Conservation (phyloP, 768 basidiomycete genomes). For the Boletellus ananas region DNA sequence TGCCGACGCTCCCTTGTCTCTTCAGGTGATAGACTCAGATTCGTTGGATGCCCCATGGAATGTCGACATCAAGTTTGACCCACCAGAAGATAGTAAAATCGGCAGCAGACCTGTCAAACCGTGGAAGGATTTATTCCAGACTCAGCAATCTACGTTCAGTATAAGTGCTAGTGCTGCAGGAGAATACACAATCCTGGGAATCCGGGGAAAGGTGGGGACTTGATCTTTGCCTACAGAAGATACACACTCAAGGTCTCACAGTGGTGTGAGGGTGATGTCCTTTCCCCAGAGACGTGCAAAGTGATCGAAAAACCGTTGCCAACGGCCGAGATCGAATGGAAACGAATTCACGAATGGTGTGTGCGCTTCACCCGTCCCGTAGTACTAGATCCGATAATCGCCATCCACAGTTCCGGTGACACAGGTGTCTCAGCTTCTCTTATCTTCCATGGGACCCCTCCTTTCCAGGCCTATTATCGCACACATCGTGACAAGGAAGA, state of each 20-base stretch:
- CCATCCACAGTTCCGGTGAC: conserved; percentile 66
- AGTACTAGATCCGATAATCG: conserved; percentile 4
- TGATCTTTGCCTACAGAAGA: not conserved
- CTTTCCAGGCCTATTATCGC: conserved; percentile 80
- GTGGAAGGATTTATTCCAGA: conserved; percentile 62
- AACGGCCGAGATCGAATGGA: conserved; percentile 83
- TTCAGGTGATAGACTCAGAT: conserved; percentile 55
- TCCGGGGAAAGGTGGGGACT: conserved; percentile 59
- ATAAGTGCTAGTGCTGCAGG: conserved; percentile 63
- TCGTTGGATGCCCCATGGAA: conserved; percentile 67
- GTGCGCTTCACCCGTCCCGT: not conserved
- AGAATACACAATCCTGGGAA: conserved; percentile 66
- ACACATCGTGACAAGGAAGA: conserved; percentile 68
- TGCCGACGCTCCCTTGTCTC: conserved; percentile 51
- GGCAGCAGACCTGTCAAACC: conserved; percentile 44
- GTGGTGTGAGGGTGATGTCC: conserved; percentile 78
- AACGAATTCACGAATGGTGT: conserved; percentile 87
- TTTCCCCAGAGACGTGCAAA: conserved; percentile 76
- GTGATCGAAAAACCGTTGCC: conserved; percentile 76
- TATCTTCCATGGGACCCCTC: conserved; percentile 82
- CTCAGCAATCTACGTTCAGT: conserved; percentile 43
- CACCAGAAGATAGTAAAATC: conserved; percentile 39
- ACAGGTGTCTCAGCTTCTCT: conserved; percentile 87
- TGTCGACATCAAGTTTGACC: conserved; percentile 58
- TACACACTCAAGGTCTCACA: conserved; percentile 21